Evolutionary conservation across 1,139 yeast genomes (phyloP).

Genomic region (Suhomyces ambrosiae): DNA sequence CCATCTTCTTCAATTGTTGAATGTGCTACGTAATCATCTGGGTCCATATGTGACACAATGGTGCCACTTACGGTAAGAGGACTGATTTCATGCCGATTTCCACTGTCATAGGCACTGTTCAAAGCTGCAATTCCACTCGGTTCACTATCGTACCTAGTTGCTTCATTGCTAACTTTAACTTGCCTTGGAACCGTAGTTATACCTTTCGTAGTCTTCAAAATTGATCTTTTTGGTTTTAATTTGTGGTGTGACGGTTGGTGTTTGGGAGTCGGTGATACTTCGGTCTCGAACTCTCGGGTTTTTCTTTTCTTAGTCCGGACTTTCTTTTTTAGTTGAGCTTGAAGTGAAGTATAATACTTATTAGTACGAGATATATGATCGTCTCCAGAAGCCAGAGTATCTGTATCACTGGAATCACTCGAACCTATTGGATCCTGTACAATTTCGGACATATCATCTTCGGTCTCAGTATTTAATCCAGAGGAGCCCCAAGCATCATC

Average conservation of each 20-base stretch:
- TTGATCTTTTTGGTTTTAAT: slow-evolving; percentile 45
- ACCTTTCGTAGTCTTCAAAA: slow-evolving; percentile 30
- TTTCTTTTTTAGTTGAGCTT: slow-evolving; percentile 19
- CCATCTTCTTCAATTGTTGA: slow-evolving; percentile 1
- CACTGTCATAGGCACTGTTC: slow-evolving; percentile 18
- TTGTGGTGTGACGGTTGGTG: slow-evolving; percentile 48
- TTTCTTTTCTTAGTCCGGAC: slow-evolving; percentile 11
- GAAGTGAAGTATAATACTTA: slow-evolving; percentile 28
- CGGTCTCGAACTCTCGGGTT: slow-evolving; percentile 12
- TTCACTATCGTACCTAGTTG: slow-evolving; percentile 10
- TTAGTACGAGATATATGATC: slow-evolving; percentile 25
- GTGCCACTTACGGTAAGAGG: slow-evolving; percentile 17
- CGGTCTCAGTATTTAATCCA: slow-evolving; percentile 28
- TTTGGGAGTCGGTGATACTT: slow-evolving; percentile 44
- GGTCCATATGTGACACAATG: slow-evolving; percentile 9
- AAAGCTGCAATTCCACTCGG: slow-evolving; percentile 18
- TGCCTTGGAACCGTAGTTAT: background rate
- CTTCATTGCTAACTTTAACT: background rate
- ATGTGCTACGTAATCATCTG: slow-evolving; percentile 1
- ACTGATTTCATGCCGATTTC: slow-evolving; percentile 10
- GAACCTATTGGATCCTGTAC: slow-evolving; percentile 15
- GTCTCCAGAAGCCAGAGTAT: slow-evolving; percentile 22
- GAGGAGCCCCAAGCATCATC: slow-evolving; percentile 28
- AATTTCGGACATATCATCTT: slow-evolving; percentile 19
- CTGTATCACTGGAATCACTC: slow-evolving; percentile 34